Evolutionary conservation across 306 rosid genomes (phyloP).

Genomic region (Comarum palustre): DNA sequence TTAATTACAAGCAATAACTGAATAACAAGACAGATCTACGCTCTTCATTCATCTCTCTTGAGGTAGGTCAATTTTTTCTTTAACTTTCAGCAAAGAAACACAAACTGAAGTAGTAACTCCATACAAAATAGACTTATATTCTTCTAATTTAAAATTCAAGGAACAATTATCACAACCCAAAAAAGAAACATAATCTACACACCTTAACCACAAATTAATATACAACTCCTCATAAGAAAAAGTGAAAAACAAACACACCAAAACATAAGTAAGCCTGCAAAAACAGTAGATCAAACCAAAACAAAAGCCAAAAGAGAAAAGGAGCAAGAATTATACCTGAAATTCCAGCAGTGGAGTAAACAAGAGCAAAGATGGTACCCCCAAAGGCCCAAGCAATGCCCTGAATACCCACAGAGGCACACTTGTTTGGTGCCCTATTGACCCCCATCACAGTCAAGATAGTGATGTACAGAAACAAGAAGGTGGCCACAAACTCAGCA

Average conservation of each 20-base stretch:
- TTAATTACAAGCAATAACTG: not conserved
- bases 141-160: not conserved
- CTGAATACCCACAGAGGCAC: slow-evolving; percentile 40
- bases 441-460: slow-evolving; percentile 44
- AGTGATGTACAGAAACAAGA: slow-evolving; percentile 46
- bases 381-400: slow-evolving; percentile 55
- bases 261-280: not conserved
- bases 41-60: not conserved
- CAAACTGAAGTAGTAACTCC: not conserved
- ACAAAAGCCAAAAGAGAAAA: not conserved
- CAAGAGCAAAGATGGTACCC: slow-evolving; percentile 49
- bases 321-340: slow-evolving; percentile 26
- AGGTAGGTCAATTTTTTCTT: not conserved
- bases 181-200: not conserved
- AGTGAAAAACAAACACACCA: not conserved
- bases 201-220: not conserved
- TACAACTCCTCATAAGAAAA: not conserved
- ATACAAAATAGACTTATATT: not conserved
- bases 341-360: slow-evolving; percentile 43
- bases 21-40: not conserved
- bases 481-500: slow-evolving; percentile 47
- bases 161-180: not conserved
- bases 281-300: not conserved
- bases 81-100: not conserved
- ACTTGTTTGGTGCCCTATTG: slow-evolving; percentile 19